These are phyloP conservation scores for Starmera amethionina DNA, from an alignment of 805 yeast species.

Conservation along the genomic window DNA sequence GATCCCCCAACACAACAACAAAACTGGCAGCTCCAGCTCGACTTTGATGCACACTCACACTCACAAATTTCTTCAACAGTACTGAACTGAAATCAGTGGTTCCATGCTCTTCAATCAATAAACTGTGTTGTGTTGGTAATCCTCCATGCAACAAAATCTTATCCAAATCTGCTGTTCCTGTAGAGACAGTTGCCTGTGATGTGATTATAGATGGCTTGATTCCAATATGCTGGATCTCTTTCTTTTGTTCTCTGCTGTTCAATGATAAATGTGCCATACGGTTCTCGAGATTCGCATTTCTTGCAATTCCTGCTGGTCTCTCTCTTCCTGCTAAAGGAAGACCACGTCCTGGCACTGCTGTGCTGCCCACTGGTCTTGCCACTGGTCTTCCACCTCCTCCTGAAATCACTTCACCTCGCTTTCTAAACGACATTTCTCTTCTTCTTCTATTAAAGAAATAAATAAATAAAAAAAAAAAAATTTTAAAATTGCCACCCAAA, in stretches of 20 bases:
- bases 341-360: slow-evolving; percentile 2
- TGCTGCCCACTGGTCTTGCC: not conserved
- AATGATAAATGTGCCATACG: slow-evolving; percentile 6
- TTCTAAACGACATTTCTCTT: slow-evolving; percentile 44
- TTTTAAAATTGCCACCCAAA: not conserved
- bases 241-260: slow-evolving; percentile 3
- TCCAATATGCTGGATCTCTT: slow-evolving; percentile 32
- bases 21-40: slow-evolving; percentile 44
- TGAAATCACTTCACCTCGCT: slow-evolving; percentile 40
- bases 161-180: slow-evolving; percentile 75
- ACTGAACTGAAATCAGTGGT: slow-evolving; percentile 82
- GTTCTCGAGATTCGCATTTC: slow-evolving; percentile 3
- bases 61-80: slow-evolving; percentile 54
- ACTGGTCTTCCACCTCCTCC: not conserved
- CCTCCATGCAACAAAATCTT: slow-evolving; percentile 73
- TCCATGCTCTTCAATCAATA: slow-evolving; percentile 74
- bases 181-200: slow-evolving; percentile 67
- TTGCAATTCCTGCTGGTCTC: not conserved
- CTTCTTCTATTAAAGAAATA: not conserved
- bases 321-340: slow-evolving; percentile 12
- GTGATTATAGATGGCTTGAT: slow-evolving; percentile 65
- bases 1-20: slow-evolving; percentile 52
- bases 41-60: slow-evolving; percentile 69
- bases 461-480: not conserved
- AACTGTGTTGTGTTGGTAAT: slow-evolving; percentile 63